Base-by-base conservation (phyloP, 192 early-diverging fungal genomes). In the Polychytrium aggregatum region DNA sequence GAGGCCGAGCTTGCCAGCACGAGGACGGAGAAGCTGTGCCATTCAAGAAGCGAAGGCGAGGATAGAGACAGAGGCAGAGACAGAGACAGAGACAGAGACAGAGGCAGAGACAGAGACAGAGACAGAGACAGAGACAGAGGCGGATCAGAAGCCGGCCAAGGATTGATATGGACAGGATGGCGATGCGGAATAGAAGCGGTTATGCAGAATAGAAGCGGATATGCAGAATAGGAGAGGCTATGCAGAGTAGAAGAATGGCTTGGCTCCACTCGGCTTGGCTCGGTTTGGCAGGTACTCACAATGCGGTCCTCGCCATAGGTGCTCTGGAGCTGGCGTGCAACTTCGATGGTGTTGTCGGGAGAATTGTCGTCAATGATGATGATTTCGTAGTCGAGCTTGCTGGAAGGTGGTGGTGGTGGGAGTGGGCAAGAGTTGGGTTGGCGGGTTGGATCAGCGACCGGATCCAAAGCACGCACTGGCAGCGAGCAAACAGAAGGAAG, bases 291-390 rank as follows among this genome's bases (percentile, higher is more conserved):
- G 33, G 20, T 2, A 41, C 74, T 60, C 71, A 90, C 92, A 64
- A 98, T 90, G 20, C 66, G 72, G 52, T 92, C 70, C 51, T 83
- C 81, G 38, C 90, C 90, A 63, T 94, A 98, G 28, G 85, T 61
- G 16, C 61, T 72, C 46, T 86, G 82, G 20, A 98, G 74, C 64
- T 94, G 80, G 60, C 86, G 80, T 50, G 94, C 94, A 21, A 98
- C 73, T 53, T 92, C 89, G 25, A 92, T 77, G 2, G 94, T 98
- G 33, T 90, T 90, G 46, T 98, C 94, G 25, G 94, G 94, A 44
- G 85, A 88, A 52, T 76, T 81, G 60, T 98, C 94, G 63, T 98
- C 94, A 50, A 98, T 85, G 52, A 98, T 83, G 44, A 98, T 89
- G 49, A 98, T 88, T 59, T 98, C 94, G 63, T 86, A 98, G 64